Evolutionary conservation across 2,329 filamentous ascomycete genomes (phyloP), one percentile per base, ranked within the genome.

Genomic region (Ceratocystis papillata): DNA sequence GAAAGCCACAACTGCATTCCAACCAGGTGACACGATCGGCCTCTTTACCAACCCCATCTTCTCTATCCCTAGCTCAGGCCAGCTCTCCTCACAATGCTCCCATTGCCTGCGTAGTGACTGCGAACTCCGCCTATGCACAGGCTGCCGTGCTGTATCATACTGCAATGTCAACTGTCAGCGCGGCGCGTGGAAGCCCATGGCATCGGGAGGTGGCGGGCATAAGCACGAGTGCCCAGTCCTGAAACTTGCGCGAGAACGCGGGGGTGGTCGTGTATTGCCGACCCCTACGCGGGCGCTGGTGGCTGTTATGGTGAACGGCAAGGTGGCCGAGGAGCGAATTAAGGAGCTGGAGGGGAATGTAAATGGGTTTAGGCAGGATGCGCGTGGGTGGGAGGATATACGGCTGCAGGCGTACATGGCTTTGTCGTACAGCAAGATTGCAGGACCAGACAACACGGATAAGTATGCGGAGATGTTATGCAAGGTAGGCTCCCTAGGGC

Each of bases 251-350:
- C 74, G 79, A 22, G 72, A 71, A 59, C 71, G 72, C 57, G 71
- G 74, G 5, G 70, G 70, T 50, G 68, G 70, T 30, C 65, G 72
- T 68, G 71, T 70, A 70, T 65, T 84, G 66, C 84, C 83, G 0
- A 84, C 83, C 0, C 78, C 81, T 0, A 79, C 83, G 28, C 76
- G 83, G 37, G 81, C 80, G 1, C 73, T 83, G 15, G 72, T 84
- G 57, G 80, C 82, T 72, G 73, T 80, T 2, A 73, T 85, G 61
- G 68, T 82, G 50, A 74, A 71, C 22, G 71, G 75, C 68, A 70
- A 70, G 3, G 73, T 76, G 7, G 70, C 72, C 6, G 74, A 71
- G 17, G 69, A 70, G 12, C 76, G 73, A 1, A 70, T 79, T 50
- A 73, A 68, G 25, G 71, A 70, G 30, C 71, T 85, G 65, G 78